Evolutionary conservation across 179 eudicot species (phyloP), one percentile per base, ranked within the genome.

Genomic region (Beta corolliflora): DNA sequence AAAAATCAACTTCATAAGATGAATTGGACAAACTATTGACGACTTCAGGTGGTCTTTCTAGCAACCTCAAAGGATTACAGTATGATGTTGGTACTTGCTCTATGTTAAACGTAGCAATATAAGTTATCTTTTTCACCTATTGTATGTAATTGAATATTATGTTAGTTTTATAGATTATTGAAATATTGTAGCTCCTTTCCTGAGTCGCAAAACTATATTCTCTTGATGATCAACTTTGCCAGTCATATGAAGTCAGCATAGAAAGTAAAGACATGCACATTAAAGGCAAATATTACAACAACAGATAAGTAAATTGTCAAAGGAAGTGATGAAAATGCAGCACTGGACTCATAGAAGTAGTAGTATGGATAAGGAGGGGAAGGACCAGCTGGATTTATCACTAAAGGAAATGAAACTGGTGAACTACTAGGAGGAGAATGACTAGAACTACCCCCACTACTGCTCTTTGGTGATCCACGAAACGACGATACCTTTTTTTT

Each of bases 331-430:
- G 84, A 25, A 41, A 76, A 48, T 44, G 86, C 86, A 55, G 87
- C 93, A 77, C 81, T 79, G 0, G 92, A 87, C 46, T 88, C 85
- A 80, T 92, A 92, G 80, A 87, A 86, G 81, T 91, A 92, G 83
- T 93, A 92, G 83, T 90, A 91, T 78, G 95, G 91, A 58, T 80
- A 81, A 6, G 93, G 87, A 58, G 88, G 89, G 52, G 69, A 80
- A 69, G 78, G 84, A 72, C 61, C 78, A 7, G 77, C 81, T 11
- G 89, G 90, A 72, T 81, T 74, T 50, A 81, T 77, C 53, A 77
- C 76, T 45, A 82, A 78, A 31, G 87, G 87, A 78, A 81, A 73
- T 23, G 84, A 50, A 12, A 67, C 80, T 60, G 84, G 73, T 41
- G 79, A 75, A 53, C 91, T 83, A 46, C 87, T 81, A 16, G 88